phyloP scores from a whole-genome alignment of 768 basidiomycete genomes.

The Mycena kentingensis region DNA sequence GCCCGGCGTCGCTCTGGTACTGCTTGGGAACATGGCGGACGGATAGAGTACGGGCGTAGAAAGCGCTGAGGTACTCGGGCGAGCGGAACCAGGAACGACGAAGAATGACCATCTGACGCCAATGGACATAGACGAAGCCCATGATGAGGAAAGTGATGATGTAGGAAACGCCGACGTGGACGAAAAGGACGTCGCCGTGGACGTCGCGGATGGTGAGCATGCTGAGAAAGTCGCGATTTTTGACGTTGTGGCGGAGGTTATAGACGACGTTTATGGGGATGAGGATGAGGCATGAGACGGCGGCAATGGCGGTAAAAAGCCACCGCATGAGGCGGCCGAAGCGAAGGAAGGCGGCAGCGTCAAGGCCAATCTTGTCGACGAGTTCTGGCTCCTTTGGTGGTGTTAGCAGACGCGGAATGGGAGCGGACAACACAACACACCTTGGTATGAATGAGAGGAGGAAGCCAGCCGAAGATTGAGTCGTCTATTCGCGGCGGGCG shows the following conservation, averaged over 20 bases:
- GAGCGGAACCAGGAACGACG: constrained; percentile 88
- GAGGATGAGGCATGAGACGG: constrained; percentile 71
- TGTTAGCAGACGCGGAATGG: no score
- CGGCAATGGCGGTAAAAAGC: constrained; percentile 67
- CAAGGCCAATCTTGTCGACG: constrained; percentile 86
- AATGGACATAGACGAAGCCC: constrained; percentile 71
- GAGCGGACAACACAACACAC: no score
- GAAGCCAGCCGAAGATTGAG: constrained; percentile 84
- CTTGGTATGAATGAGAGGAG: constrained; percentile 80
- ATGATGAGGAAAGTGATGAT: constrained; percentile 75
- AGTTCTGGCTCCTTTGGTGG: constrained; percentile 90
- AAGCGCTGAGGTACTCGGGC: constrained; percentile 83
- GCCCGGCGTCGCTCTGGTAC: constrained; percentile 81
- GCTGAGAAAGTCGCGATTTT: constrained; percentile 62
- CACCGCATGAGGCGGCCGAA: constrained; percentile 85
- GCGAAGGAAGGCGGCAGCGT: constrained; percentile 92
- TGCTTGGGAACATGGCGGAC: constrained; percentile 79
- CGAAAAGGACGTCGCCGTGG: constrained; percentile 69
- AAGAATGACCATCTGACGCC: constrained; percentile 76
- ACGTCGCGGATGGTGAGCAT: constrained; percentile 90
- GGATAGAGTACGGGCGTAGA: constrained; percentile 92
- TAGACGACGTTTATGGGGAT: constrained; percentile 86
- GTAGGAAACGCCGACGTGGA: constrained; percentile 84
- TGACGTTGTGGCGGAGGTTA: constrained; percentile 62
- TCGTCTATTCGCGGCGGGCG: constrained; percentile 70